Percentiles rank a stretch among this genome's conserved stretches.
These are phyloP conservation scores for Cladosporium halotolerans DNA, from an alignment of 2,329 filamentous ascomycete genomes.

Conservation along the genomic window DNA sequence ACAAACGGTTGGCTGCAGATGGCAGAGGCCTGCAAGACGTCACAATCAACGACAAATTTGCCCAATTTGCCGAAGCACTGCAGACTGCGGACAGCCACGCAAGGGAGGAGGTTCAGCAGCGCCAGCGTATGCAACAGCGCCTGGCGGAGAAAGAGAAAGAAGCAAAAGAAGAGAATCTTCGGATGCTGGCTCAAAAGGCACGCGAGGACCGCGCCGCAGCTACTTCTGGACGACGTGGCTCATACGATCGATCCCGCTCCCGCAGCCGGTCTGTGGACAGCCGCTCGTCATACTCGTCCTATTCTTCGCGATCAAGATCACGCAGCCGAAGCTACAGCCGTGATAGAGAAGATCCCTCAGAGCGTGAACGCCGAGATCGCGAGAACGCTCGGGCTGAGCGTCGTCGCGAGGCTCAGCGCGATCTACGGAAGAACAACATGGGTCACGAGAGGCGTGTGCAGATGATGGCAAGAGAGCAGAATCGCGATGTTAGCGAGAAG, in stretches of 20 bases:
- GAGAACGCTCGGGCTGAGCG: slow-evolving; percentile 72
- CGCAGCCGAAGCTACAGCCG: slow-evolving; percentile 18
- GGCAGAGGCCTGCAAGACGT: slow-evolving; percentile 87
- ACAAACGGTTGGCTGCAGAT: slow-evolving; percentile 92
- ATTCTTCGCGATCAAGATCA: slow-evolving; percentile 28
- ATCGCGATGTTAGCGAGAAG: slow-evolving; percentile 95
- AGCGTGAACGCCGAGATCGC: slow-evolving; percentile 53
- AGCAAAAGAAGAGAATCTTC: slow-evolving; percentile 87
- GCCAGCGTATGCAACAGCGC: slow-evolving; percentile 90
- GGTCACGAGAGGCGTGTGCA: slow-evolving; percentile 86
- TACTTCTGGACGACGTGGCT: slow-evolving; percentile 39
- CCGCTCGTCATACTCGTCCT: slow-evolving; percentile 35
- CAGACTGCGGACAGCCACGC: slow-evolving; percentile 94
- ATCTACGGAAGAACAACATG: slow-evolving; percentile 91
- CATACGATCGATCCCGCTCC: slow-evolving; percentile 21
- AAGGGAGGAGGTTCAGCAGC: slow-evolving; percentile 87
- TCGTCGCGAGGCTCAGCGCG: slow-evolving; percentile 75
- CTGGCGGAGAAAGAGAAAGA: slow-evolving; percentile 94
- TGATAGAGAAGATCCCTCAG: slow-evolving; percentile 55
- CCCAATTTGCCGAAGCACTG: slow-evolving; percentile 87
- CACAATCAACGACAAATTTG: slow-evolving; percentile 97
- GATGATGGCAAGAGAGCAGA: slow-evolving; percentile 89
- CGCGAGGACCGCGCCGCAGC: slow-evolving; percentile 60
- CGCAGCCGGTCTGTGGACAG: slow-evolving; percentile 25
- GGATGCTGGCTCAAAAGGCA: slow-evolving; percentile 82